Conservation (phyloP, 2,329 filamentous ascomycete genomes). For the Ambrosiella cleistominuta region DNA sequence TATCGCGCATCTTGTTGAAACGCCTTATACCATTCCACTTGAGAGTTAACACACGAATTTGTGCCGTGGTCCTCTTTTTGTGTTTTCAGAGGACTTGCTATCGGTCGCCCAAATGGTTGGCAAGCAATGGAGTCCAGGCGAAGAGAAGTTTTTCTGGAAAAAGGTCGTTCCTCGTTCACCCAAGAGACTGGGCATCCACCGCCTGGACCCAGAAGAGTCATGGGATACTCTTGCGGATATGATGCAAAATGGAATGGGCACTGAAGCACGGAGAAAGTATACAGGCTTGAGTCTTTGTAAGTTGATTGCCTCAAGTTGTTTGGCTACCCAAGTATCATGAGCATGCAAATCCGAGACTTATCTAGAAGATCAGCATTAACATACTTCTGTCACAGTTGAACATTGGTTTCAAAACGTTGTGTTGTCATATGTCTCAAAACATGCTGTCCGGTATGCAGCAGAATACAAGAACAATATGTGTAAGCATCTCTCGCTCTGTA, state of each 20-base stretch:
- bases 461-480: conserved; percentile 12
- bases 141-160: conserved; percentile 34
- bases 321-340: too few species aligned
- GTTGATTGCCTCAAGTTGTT: conserved; percentile 11
- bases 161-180: conserved; percentile 22
- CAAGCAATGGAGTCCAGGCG: conserved; percentile 30
- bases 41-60: too few species aligned
- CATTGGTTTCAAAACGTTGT: conserved; percentile 14
- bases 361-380: not conserved
- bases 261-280: conserved; percentile 23
- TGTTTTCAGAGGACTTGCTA: not conserved
- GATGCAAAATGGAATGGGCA: conserved; percentile 24
- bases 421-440: conserved; percentile 11
- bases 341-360: not conserved
- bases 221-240: conserved; percentile 23
- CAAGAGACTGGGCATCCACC: conserved; percentile 18
- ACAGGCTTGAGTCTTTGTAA: conserved; percentile 25
- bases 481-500: not conserved
- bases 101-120: conserved; percentile 26
- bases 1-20: too few species aligned
- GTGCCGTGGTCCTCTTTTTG: too few species aligned
- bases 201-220: conserved; percentile 16
- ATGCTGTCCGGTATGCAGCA: conserved; percentile 11
- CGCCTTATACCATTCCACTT: too few species aligned
- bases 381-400: conserved; percentile 5